Evolutionary conservation across 805 yeast genomes (phyloP).

Genomic region (Kodamaea lidongshanica): DNA sequence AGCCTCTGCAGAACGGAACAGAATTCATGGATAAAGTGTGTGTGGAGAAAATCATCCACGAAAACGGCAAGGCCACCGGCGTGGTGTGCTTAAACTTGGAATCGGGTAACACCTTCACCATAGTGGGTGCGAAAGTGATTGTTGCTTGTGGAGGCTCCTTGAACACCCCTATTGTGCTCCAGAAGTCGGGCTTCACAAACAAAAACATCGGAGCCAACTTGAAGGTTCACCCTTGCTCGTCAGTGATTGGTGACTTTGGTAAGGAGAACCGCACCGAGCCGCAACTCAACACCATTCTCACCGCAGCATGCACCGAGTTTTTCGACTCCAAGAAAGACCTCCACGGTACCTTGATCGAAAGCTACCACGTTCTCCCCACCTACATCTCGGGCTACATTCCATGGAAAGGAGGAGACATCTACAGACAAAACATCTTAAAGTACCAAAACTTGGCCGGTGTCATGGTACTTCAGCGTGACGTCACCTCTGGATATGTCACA

Average conservation of each 20-base stretch:
- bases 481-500: slow-evolving; percentile 33
- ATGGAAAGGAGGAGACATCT: slow-evolving; percentile 31
- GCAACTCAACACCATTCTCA: slow-evolving; percentile 40
- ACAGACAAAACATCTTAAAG: slow-evolving; percentile 25
- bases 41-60: slow-evolving; percentile 33
- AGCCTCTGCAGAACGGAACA: slow-evolving; percentile 40
- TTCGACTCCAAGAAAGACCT: slow-evolving; percentile 47
- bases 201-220: slow-evolving; percentile 46
- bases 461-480: slow-evolving; percentile 43
- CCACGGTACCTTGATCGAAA: slow-evolving; percentile 47
- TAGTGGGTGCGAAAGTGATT: slow-evolving; percentile 41
- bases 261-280: slow-evolving; percentile 28
- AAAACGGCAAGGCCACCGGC: slow-evolving; percentile 40
- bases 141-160: slow-evolving; percentile 44
- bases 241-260: slow-evolving; percentile 37
- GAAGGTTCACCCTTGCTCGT: slow-evolving; percentile 45
- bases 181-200: slow-evolving; percentile 43
- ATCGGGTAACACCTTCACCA: slow-evolving; percentile 25
- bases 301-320: slow-evolving; percentile 40
- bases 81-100: slow-evolving; percentile 31
- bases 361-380: slow-evolving; percentile 43
- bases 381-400: slow-evolving; percentile 39
- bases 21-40: slow-evolving; percentile 40
- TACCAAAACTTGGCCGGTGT: slow-evolving; percentile 34
- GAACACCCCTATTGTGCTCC: slow-evolving; percentile 43